These are phyloP conservation scores for Linnemannia exigua DNA, from an alignment of 192 early-diverging fungal species.

Conservation along the genomic window DNA sequence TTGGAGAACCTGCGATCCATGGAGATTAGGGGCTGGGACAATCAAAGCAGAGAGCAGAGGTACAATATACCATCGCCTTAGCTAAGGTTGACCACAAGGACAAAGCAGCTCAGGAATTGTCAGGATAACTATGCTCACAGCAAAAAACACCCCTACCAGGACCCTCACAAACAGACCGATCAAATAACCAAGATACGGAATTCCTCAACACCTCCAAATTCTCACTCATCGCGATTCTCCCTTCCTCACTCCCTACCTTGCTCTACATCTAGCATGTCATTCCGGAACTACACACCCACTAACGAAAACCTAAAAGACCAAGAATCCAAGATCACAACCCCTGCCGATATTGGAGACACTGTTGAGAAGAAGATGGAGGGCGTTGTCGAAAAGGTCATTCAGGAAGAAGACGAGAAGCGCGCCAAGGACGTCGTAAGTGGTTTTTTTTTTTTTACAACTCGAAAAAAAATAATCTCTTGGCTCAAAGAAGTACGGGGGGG, in stretches of 20 bases:
- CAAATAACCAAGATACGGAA: too few relatives aligned
- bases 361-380: slow-evolving; percentile 68
- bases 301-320: slow-evolving; percentile 61
- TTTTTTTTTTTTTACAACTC: neutral
- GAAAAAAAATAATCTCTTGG: neutral
- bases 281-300: slow-evolving; percentile 69
- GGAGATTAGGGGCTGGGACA: too few relatives aligned
- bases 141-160: too few relatives aligned
- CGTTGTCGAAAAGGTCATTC: slow-evolving; percentile 64
- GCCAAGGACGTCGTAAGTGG: slow-evolving; percentile 74
- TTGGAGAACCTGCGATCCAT: too few relatives aligned
- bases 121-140: too few relatives aligned
- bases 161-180: too few relatives aligned
- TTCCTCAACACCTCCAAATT: neutral
- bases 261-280: slow-evolving; percentile 49
- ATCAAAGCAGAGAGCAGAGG: too few relatives aligned
- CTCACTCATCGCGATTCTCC: neutral
- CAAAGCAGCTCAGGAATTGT: too few relatives aligned
- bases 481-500: neutral
- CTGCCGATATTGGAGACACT: slow-evolving; percentile 62
- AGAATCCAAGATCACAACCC: slow-evolving; percentile 61
- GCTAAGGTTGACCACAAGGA: too few relatives aligned
- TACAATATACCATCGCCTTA: too few relatives aligned
- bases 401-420: slow-evolving; percentile 68
- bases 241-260: slow-evolving; percentile 8